Conservation (phyloP, 169 alveolate genomes). For the Cystoisospora suis region DNA sequence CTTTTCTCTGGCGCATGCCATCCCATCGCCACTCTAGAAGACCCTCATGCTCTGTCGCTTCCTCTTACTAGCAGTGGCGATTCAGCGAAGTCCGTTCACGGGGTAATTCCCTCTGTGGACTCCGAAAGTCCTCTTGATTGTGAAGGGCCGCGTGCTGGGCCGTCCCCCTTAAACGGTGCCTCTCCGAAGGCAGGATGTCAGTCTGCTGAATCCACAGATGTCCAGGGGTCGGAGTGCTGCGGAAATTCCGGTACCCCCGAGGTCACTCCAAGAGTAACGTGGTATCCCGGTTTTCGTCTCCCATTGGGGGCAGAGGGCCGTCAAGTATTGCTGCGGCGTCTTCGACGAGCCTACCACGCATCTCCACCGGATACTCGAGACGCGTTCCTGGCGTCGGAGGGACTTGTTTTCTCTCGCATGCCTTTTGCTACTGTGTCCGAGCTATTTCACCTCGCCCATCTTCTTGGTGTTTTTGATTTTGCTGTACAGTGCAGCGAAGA, state of each 20-base stretch:
- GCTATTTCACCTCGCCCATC: conserved; percentile 49
- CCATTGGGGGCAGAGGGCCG: conserved; percentile 64
- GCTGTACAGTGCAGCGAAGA: conserved; percentile 54
- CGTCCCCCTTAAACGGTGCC: no score
- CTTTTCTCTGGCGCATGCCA: conserved; percentile 1
- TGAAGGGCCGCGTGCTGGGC: no score
- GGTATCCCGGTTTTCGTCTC: conserved; percentile 52
- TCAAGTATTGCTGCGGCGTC: conserved; percentile 48
- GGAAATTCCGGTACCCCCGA: no score
- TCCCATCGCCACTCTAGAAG: no score
- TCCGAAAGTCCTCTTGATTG: no score
- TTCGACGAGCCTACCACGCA: conserved; percentile 48
- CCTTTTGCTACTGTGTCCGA: conserved; percentile 62
- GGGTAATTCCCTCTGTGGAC: no score
- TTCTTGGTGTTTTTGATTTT: conserved; percentile 53
- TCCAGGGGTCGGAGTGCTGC: no score
- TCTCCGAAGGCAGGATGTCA: not conserved
- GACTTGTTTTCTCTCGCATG: conserved; percentile 46
- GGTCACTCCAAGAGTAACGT: conserved; percentile 1
- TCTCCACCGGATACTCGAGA: conserved; percentile 31
- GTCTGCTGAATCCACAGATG: not conserved
- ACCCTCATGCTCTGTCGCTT: no score
- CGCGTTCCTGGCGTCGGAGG: conserved; percentile 35
- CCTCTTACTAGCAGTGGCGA: no score
- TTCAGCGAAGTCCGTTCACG: no score